Evolutionary conservation across 1,284 basidiomycete genomes (phyloP), one percentile per base, ranked within the genome.

Genomic region (Ceratobasidium sp.): DNA sequence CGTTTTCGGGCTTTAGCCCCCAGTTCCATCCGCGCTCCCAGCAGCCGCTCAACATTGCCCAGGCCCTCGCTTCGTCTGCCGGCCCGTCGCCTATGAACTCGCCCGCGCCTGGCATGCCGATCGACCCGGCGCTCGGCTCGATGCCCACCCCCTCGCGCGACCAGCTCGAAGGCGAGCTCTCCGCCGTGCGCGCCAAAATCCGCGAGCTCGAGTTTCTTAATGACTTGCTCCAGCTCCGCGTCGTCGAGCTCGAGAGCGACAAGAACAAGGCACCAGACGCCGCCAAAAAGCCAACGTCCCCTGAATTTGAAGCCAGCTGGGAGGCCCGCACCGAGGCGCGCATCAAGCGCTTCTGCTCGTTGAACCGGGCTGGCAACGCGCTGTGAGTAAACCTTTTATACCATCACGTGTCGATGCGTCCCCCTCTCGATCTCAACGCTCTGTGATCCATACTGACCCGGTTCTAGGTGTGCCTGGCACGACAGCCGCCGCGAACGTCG

Each of bases 341-440:
- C 33, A 85, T 87, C 79, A 90, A 90, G 78, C 87, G 91, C 59
- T 92, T 91, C 83, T 94, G 94, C 83, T 93, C 94, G 0, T 86
- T 93, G 46, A 95, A 95, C 84, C 89, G 94, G 60, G 93, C 94
- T 0, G 94, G 93, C 30, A 95, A 95, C 80, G 93, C 93, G 1
- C 88, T 95, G 41, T 95, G 54, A 73, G 69, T 73, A 5, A 7
- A 7, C 55, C 35, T 35, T 71, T 44, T 48, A 59, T 62, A 38
- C 65, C 46, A 52, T 67, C 65, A 50, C 65, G 65, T 67, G 65
- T 48, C 65, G 65, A 67, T 67, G 48, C 27, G 65, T 16, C 18
- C 46, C 65, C 46, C 18, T 18, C 1, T 16, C 65, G 65, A 67
- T 67, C 65, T 20, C 33, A 20, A 20, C n/a, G 35, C 46, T 16